A percentile compares a stretch with the other conserved stretches of the same genome.
phyloP scores from a whole-genome alignment of 805 yeast species.

The Saccharomycodes ludwigii region DNA sequence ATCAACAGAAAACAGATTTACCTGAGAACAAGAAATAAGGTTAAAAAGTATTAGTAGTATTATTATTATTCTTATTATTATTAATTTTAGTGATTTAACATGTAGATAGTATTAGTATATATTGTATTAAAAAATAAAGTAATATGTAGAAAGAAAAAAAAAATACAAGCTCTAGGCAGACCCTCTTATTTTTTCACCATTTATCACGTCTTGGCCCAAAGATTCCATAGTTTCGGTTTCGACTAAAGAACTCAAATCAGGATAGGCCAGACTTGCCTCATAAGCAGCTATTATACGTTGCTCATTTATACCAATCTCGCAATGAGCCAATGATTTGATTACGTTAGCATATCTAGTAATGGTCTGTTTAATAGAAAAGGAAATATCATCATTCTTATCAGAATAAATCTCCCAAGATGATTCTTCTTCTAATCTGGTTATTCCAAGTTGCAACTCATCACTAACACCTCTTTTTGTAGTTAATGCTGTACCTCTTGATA shows the following conservation, averaged over 20 bases:
- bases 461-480: constrained; percentile 34
- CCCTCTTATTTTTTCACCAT: constrained; percentile 68
- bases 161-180: constrained; percentile 9
- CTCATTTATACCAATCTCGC: constrained; percentile 82
- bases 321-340: constrained; percentile 64
- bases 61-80: background rate
- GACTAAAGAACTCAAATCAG: constrained; percentile 55
- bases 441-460: constrained; percentile 14
- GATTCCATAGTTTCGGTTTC: constrained; percentile 62
- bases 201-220: constrained; percentile 61
- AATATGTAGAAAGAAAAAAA: constrained; percentile 4
- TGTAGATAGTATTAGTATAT: background rate
- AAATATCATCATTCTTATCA: constrained; percentile 71
- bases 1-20: constrained; percentile 2
- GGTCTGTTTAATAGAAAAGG: constrained; percentile 48
- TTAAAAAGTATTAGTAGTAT: constrained; percentile 2
- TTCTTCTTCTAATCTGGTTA: constrained; percentile 83
- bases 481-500: constrained; percentile 20
- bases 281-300: constrained; percentile 68
- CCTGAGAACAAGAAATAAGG: constrained; percentile 7
- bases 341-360: constrained; percentile 82
- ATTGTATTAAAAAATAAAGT: background rate
- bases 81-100: background rate
- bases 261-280: constrained; percentile 77
- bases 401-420: constrained; percentile 92